A percentile compares a stretch with the other conserved stretches of the same genome.
Conservation (phyloP, 2,329 filamentous ascomycete genomes). For the Calonectria honghensis region DNA sequence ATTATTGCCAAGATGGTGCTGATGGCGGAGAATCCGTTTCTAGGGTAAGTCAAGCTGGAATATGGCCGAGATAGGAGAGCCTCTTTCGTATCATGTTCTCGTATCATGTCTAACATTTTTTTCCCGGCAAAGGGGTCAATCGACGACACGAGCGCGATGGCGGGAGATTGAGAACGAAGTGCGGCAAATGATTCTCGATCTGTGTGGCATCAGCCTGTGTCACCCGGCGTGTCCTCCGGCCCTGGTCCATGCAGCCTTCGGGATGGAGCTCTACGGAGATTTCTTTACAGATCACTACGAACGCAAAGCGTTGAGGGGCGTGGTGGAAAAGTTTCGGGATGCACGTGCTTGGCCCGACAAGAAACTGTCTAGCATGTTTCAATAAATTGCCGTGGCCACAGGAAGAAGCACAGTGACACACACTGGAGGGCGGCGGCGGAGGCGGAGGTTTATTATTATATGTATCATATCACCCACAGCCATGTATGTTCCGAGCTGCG, state of each 20-base stretch:
- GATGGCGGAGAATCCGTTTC: conserved; percentile 62
- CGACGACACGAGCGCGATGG: conserved; percentile 57
- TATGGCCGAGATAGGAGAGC: not conserved
- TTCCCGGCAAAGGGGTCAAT: conserved; percentile 46
- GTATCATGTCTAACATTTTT: conserved; percentile 36
- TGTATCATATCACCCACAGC: not conserved
- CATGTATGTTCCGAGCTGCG: conserved; percentile 24
- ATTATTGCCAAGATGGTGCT: conserved; percentile 64
- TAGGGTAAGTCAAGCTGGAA: conserved; percentile 55
- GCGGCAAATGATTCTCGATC: conserved; percentile 60
- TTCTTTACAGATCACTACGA: conserved; percentile 65
- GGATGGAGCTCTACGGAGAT: conserved; percentile 65
- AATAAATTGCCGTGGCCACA: conserved; percentile 32
- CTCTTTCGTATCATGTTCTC: not conserved
- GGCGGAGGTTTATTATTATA: not conserved
- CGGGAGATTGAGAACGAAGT: conserved; percentile 63
- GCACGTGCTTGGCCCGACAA: conserved; percentile 63
- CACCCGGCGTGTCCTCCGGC: conserved; percentile 62
- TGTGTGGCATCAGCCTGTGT: conserved; percentile 64
- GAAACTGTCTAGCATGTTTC: conserved; percentile 61
- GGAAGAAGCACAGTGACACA: conserved; percentile 16
- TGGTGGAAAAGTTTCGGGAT: conserved; percentile 67
- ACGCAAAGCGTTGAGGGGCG: conserved; percentile 60
- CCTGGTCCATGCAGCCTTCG: conserved; percentile 62
- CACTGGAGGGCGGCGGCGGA: not conserved